These are phyloP conservation scores for Lodderomyces parapsilosis DNA, from an alignment of 1,139 yeast genomes.

Conservation along the genomic window DNA sequence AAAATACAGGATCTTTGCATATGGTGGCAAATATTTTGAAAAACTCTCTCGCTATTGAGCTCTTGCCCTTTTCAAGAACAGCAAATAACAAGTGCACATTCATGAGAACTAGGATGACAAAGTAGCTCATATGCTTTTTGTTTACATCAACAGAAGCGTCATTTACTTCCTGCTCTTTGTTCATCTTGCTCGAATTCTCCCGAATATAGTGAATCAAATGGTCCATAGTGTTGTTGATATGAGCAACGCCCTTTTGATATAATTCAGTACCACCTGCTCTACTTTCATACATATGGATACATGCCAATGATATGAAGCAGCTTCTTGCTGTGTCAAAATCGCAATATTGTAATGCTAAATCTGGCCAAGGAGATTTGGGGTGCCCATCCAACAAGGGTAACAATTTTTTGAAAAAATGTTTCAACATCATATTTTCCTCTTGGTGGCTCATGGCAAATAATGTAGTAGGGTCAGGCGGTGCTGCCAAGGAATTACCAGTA, in stretches of 20 bases:
- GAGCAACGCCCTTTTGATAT: slow-evolving; percentile 48
- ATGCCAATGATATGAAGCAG: slow-evolving; percentile 52
- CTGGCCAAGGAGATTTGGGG: slow-evolving; percentile 60
- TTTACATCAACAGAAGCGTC: slow-evolving; percentile 23
- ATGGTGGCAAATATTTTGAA: slow-evolving; percentile 49
- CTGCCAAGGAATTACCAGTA: slow-evolving; percentile 5
- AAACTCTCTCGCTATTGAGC: slow-evolving; percentile 47
- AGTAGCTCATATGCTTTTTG: slow-evolving; percentile 40
- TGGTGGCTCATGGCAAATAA: slow-evolving; percentile 19
- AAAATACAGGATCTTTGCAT: slow-evolving; percentile 33
- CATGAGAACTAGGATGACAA: slow-evolving; percentile 48
- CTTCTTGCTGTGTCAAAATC: slow-evolving; percentile 55
- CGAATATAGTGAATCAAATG: slow-evolving; percentile 40
- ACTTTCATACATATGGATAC: slow-evolving; percentile 53
- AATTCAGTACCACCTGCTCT: slow-evolving; percentile 47
- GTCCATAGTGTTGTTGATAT: slow-evolving; percentile 53
- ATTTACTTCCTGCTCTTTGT: slow-evolving; percentile 9
- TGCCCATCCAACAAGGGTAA: slow-evolving; percentile 54
- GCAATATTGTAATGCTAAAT: slow-evolving; percentile 52
- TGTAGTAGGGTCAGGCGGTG: slow-evolving; percentile 4
- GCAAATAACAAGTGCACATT: slow-evolving; percentile 53
- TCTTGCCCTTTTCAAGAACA: slow-evolving; percentile 51
- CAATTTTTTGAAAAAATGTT: slow-evolving; percentile 52
- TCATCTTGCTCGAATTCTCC: slow-evolving; percentile 8
- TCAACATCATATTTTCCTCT: slow-evolving; percentile 51